Evolutionary conservation across 164 flowering plant species (phyloP).

Genomic region (Annona squamosa): DNA sequence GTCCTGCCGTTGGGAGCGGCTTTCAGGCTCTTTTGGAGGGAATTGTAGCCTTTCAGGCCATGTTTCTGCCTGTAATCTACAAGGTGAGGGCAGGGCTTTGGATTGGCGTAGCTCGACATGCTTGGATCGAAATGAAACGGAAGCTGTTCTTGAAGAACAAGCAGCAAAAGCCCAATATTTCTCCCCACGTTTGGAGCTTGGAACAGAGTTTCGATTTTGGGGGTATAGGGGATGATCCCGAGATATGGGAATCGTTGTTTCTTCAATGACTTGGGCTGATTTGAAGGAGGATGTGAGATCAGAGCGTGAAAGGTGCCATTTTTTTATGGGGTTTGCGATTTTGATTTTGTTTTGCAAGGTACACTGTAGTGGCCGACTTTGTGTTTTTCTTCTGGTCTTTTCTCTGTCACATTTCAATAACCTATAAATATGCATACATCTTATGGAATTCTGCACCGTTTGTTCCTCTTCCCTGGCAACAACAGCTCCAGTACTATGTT

Average conservation of each 20-base stretch:
- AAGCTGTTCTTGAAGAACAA: constrained; percentile 7
- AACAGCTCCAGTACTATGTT: neutral
- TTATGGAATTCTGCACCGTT: neutral
- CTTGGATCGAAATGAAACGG: constrained; percentile 10
- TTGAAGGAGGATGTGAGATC: constrained; percentile 10
- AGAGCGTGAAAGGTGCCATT: constrained; percentile 5
- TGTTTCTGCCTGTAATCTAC: constrained; percentile 56
- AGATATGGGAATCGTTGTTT: neutral
- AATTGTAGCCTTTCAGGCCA: constrained; percentile 43
- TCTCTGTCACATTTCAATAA: neutral
- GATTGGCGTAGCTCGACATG: constrained; percentile 35
- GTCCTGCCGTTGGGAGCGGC: constrained; percentile 44
- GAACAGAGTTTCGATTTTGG: neutral
- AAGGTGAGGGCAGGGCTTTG: constrained; percentile 69
- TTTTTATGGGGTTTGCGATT: neutral
- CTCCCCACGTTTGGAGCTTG: neutral
- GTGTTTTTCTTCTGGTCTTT: neutral
- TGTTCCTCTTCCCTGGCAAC: neutral
- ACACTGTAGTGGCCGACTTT: neutral
- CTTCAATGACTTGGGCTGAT: neutral
- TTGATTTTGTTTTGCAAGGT: neutral
- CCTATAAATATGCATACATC: too few species aligned
- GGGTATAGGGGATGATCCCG: neutral
- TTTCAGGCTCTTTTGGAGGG: constrained; percentile 42
- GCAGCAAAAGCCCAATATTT: neutral